phyloP scores from a whole-genome alignment of 2,329 filamentous ascomycete genomes.

The Claviceps arundinis region DNA sequence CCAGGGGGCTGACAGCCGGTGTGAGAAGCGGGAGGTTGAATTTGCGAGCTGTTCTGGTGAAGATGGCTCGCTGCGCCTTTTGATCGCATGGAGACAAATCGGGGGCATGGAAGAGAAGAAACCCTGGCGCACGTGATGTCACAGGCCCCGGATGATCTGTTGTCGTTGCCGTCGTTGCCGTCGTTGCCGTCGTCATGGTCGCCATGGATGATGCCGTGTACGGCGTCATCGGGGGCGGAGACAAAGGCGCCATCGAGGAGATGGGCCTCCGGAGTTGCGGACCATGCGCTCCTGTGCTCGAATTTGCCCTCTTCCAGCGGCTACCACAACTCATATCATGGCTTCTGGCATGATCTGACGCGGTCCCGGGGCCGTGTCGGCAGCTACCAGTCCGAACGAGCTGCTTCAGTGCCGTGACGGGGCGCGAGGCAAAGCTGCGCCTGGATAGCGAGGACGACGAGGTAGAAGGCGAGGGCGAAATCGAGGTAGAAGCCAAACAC shows the following conservation, averaged over 20 bases:
- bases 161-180: not conserved
- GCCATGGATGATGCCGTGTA: conserved; percentile 26
- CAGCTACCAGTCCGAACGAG: conserved; percentile 16
- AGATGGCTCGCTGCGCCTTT: conserved; percentile 31
- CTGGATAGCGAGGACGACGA: conserved; percentile 13
- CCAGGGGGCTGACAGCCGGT: conserved; percentile 27
- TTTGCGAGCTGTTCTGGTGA: conserved; percentile 40
- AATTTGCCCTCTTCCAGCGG: not conserved
- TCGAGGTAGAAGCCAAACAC: not conserved
- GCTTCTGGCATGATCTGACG: conserved; percentile 4
- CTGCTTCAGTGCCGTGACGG: conserved; percentile 20
- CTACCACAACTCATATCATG: not conserved
- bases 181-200: not conserved
- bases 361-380: conserved; percentile 6
- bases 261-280: conserved; percentile 10
- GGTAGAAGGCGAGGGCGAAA: conserved; percentile 11
- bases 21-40: conserved; percentile 28
- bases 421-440: conserved; percentile 11
- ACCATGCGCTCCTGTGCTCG: conserved; percentile 15
- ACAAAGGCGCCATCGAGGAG: conserved; percentile 25
- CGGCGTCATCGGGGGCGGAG: conserved; percentile 33
- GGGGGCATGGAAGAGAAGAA: conserved; percentile 37
- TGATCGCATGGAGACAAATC: conserved; percentile 33
- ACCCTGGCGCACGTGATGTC: conserved; percentile 30
- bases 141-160: conserved; percentile 19